Evolutionary conservation across 2,329 filamentous ascomycete genomes (phyloP), one percentile per base, ranked within the genome.

Genomic region (Thelonectria olida): DNA sequence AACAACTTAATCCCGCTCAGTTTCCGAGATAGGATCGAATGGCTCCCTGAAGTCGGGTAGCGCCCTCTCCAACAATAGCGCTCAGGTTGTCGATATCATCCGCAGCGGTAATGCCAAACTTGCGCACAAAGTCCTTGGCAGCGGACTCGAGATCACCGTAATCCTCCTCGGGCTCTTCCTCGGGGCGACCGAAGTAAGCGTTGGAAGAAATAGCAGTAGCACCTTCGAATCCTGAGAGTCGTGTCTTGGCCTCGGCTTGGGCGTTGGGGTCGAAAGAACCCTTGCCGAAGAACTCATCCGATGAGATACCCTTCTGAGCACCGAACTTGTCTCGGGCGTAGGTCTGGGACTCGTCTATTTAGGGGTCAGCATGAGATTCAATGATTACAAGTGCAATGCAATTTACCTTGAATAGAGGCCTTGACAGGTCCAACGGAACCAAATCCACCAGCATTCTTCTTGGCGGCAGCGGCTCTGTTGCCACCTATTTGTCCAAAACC

Each of bases 241-340:
- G 88, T 22, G 85, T 84, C 82, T 97, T 97, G 70, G 96, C 95
- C 81, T 97, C 95, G 52, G 88, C 84, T 74, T 96, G 91, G 8
- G 90, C 88, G 56, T 84, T 84, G 36, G 94, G 89, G 75, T 99
- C 94, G 78, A 90, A 98, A 56, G 86, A 81, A 54, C 93, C 92
- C 76, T 96, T 95, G 72, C 95, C 93, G 75, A 99, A 99, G 84
- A 97, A 99, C 76, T 99, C 96, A 76, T 99, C 96, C 0, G 94
- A 97, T 0, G 93, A 97, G 69, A 99, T 99, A 70, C 92, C 92
- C 83, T 98, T 98, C 77, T 99, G 96, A 42, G 79, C 80, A 62
- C 94, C 95, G 73, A 99, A 99, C 78, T 97, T 97, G 73, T 87
- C 82, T 72, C 92, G 91, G 6, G 94, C 93, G 74, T 92, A 96